phyloP scores from a whole-genome alignment of 2,329 filamentous ascomycete genomes.

The Exophiala alcalophila region DNA sequence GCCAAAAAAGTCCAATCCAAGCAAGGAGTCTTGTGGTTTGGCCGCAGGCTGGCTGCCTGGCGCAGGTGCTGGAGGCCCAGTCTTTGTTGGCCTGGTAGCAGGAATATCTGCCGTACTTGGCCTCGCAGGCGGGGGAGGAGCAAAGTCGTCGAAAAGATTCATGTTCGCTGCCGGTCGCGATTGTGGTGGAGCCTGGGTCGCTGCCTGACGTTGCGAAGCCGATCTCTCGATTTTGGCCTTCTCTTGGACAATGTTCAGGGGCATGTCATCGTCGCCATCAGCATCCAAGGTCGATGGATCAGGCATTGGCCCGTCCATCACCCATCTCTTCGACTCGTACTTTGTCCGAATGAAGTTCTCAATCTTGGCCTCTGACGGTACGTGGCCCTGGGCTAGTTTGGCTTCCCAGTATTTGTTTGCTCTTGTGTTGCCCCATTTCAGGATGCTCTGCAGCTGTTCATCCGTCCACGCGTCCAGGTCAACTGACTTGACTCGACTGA shows the following conservation, averaged over 20 bases:
- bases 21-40: slow-evolving; percentile 73
- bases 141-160: slow-evolving; percentile 80
- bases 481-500: slow-evolving; percentile 95
- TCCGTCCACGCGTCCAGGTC: slow-evolving; percentile 98
- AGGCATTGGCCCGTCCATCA: slow-evolving; percentile 95
- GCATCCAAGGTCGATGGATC: slow-evolving; percentile 83
- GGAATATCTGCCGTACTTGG: slow-evolving; percentile 71
- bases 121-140: slow-evolving; percentile 58
- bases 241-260: slow-evolving; percentile 65
- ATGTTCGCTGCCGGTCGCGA: slow-evolving; percentile 52
- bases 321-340: slow-evolving; percentile 97
- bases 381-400: slow-evolving; percentile 85
- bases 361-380: slow-evolving; percentile 95
- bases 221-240: slow-evolving; percentile 66
- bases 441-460: slow-evolving; percentile 88
- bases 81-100: slow-evolving; percentile 54
- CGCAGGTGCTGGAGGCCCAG: slow-evolving; percentile 65
- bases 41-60: slow-evolving; percentile 50
- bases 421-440: slow-evolving; percentile 92
- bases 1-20: slow-evolving; percentile 91
- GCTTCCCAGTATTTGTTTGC: slow-evolving; percentile 99
- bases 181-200: slow-evolving; percentile 35
- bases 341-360: slow-evolving; percentile 99
- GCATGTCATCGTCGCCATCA: slow-evolving; percentile 80
- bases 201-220: slow-evolving; percentile 51